Base-by-base conservation (phyloP, 2,329 filamentous ascomycete genomes). In the Colletotrichum sojae region DNA sequence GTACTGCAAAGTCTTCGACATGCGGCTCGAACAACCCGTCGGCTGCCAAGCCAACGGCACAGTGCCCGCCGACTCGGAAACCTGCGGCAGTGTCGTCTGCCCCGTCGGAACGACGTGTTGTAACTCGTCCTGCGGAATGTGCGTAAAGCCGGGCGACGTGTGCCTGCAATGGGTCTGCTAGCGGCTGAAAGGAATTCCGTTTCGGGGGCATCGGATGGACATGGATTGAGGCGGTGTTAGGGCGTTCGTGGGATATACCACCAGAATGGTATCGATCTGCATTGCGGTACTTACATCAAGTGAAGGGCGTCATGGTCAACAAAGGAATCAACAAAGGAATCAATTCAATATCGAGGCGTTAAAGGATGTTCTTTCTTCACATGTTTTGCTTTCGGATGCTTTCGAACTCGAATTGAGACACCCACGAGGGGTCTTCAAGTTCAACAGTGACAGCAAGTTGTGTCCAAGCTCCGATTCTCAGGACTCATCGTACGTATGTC, bases 31-130 rank as follows among this genome's bases (percentile, higher is more conserved):
- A 16, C 13, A 61, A 5, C 67, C 67, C 1, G 67, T 69, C 12
- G 67, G 16, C 27, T 69, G 67, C 25, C 31, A 66, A 6, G n/a
- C 67, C 6, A 67, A 61, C 43, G 67, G 55, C n/a, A 66, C 67
- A 5, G 43, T 69, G 2, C 18, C 67, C 5, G 40, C 56, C 15
- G 55, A 53, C 9, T 25, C 36, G 5, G n/a, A 56, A 31, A 59
- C 49, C 5, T 70, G 67, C 6, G 67, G 67, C 40, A 25, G 22
- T 8, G 58, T 68, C 27, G 39, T 68, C 39, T 70, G 67, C 53
- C 31, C 74, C 60, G 9, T 59, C 54, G 55, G 75, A 72, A 69
- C 66, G 16, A 53, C 27, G 5, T 78, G 72, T 52, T 73, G 72
- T 49, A 73, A 73, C 52, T 54, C 69, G 31, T 20, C 60, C 12